Conservation (phyloP, 352 stramenopile species). For the Globisporangium polare region DNA sequence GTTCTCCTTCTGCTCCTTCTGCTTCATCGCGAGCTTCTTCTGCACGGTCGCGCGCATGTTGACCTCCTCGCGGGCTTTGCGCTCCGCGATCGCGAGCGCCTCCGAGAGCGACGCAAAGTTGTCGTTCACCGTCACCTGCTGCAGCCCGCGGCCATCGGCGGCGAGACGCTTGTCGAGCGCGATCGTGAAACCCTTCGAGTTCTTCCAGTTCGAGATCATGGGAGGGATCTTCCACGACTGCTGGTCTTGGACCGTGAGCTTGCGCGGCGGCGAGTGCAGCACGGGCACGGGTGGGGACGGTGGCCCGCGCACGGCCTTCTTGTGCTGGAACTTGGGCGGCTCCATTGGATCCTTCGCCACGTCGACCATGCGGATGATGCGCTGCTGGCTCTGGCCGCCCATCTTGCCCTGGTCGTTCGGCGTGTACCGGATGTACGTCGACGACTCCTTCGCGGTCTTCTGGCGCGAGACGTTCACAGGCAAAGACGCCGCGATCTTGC, state of each 20-base stretch:
- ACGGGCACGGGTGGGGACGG: slow-evolving; percentile 90
- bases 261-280: slow-evolving; percentile 90
- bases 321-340: slow-evolving; percentile 98
- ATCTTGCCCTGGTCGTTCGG: slow-evolving; percentile 76
- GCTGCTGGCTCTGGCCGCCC: slow-evolving; percentile 70
- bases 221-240: slow-evolving; percentile 99
- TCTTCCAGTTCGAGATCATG: slow-evolving; percentile 99
- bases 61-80: slow-evolving; percentile 96
- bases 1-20: slow-evolving; percentile 96
- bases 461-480: slow-evolving; percentile 78
- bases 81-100: slow-evolving; percentile 96
- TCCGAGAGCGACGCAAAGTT: slow-evolving; percentile 98
- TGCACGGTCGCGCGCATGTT: slow-evolving; percentile 91
- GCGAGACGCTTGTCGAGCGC: slow-evolving; percentile 98
- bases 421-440: slow-evolving; percentile 84
- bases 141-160: slow-evolving; percentile 94
- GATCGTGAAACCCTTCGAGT: slow-evolving; percentile 98
- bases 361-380: slow-evolving; percentile 99
- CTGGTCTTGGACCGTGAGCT: slow-evolving; percentile 92
- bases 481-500: slow-evolving; percentile 88
- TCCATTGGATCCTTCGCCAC: slow-evolving; percentile 99
- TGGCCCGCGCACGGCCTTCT: slow-evolving; percentile 92
- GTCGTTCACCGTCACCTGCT: slow-evolving; percentile 96
- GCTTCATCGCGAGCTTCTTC: slow-evolving; percentile 86
- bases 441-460: slow-evolving; percentile 86